Evolutionary conservation across 768 basidiomycete species (phyloP).

Genomic region (Lactarius pseudohatsudake): DNA sequence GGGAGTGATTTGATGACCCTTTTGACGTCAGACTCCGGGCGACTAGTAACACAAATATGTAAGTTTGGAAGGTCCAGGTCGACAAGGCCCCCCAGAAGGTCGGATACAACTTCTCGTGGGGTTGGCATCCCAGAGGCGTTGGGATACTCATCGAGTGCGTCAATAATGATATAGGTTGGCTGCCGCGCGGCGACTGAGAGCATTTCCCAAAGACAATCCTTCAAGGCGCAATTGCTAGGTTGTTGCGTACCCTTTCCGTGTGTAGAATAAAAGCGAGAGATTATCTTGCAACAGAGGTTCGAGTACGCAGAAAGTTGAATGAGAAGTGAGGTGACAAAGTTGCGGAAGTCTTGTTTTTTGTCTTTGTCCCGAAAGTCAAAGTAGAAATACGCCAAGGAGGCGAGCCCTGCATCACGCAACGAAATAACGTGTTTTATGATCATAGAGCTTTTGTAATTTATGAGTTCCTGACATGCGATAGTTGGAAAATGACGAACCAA

Average conservation of each 20-base stretch:
- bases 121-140: not conserved
- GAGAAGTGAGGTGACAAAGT: not conserved
- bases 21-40: not conserved
- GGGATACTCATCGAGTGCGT: not conserved
- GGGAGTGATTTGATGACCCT: not conserved
- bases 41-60: not conserved
- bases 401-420: not conserved
- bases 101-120: not conserved
- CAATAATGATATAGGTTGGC: not conserved
- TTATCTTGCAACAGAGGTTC: not conserved
- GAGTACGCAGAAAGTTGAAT: not conserved
- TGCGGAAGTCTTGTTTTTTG: not conserved
- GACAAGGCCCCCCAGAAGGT: not conserved
- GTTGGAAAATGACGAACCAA: too few relatives aligned
- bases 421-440: not conserved
- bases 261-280: too few relatives aligned
- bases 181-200: too few relatives aligned
- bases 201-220: too few relatives aligned
- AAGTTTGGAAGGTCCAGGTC: not conserved
- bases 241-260: too few relatives aligned
- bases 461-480: not conserved
- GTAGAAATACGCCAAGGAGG: not conserved
- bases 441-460: not conserved
- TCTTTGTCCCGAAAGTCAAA: not conserved
- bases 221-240: too few relatives aligned